phyloP scores from a whole-genome alignment of 2,329 filamentous ascomycete species.

The Emmonsia crescens region DNA sequence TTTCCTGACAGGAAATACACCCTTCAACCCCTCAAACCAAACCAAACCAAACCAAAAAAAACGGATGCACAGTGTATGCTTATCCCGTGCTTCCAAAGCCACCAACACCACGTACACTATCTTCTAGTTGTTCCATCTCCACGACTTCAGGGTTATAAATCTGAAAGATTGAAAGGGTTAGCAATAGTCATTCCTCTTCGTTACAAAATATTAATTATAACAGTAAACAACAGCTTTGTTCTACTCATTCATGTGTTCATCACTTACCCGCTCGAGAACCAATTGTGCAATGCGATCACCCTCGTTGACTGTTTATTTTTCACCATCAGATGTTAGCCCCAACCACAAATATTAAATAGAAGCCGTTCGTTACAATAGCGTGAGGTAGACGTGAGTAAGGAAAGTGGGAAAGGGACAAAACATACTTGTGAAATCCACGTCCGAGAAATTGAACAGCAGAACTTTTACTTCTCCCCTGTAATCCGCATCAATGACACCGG shows the following conservation, averaged over 20 bases:
- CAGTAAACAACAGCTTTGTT: neutral
- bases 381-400: neutral
- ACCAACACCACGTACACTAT: constrained; percentile 80
- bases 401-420: neutral
- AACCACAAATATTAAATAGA: neutral
- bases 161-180: constrained; percentile 22
- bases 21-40: neutral
- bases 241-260: neutral
- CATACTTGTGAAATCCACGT: constrained; percentile 57
- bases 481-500: constrained; percentile 94
- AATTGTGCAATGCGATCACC: constrained; percentile 91
- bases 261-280: constrained; percentile 65
- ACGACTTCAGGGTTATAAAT: constrained; percentile 87
- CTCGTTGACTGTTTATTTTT: constrained; percentile 47
- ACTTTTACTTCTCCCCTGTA: constrained; percentile 93
- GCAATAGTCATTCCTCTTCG: too few species aligned
- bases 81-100: constrained; percentile 81
- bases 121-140: constrained; percentile 80
- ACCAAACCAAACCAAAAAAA: constrained; percentile 33
- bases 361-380: too few species aligned
- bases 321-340: neutral
- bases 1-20: neutral
- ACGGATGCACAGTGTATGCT: neutral
- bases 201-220: too few species aligned
- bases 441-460: constrained; percentile 83